phyloP scores from a whole-genome alignment of 2,329 filamentous ascomycete species.

The Ophiostoma australiae region DNA sequence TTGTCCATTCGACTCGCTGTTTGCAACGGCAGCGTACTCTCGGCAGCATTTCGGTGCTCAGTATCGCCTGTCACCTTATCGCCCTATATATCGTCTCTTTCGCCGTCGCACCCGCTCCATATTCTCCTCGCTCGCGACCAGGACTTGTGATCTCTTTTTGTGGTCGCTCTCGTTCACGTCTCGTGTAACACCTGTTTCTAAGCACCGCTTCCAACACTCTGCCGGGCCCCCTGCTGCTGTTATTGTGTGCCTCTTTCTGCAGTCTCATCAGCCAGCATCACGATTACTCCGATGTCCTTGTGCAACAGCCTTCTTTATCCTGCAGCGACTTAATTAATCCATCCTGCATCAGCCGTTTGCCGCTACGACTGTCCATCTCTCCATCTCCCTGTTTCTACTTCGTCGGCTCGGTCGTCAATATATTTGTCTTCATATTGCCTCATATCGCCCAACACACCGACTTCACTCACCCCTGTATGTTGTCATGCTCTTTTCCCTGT shows the following conservation, averaged over 20 bases:
- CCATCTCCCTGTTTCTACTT: background rate
- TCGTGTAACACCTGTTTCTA: background rate
- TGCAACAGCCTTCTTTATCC: constrained; percentile 7
- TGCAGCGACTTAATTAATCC: constrained; percentile 16
- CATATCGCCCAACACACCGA: background rate
- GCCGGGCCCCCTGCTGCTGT: background rate
- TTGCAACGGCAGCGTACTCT: background rate
- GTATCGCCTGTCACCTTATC: background rate
- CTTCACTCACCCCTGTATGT: background rate
- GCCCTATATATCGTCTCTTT: background rate
- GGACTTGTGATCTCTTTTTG: background rate
- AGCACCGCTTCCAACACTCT: background rate
- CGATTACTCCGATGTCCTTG: constrained; percentile 15
- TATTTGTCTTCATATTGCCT: background rate
- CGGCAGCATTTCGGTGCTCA: background rate
- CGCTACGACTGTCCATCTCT: background rate
- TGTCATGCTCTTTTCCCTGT: background rate
- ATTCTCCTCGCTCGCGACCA: background rate
- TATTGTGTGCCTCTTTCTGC: background rate
- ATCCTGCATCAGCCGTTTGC: background rate
- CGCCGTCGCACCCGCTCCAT: background rate
- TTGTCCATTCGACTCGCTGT: background rate
- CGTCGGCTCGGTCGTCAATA: background rate
- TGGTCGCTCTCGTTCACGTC: background rate
- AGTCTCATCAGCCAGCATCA: constrained; percentile 1